Base-by-base conservation (phyloP, 371 early-diverging fungal species). In the Apophysomyces variabilis region DNA sequence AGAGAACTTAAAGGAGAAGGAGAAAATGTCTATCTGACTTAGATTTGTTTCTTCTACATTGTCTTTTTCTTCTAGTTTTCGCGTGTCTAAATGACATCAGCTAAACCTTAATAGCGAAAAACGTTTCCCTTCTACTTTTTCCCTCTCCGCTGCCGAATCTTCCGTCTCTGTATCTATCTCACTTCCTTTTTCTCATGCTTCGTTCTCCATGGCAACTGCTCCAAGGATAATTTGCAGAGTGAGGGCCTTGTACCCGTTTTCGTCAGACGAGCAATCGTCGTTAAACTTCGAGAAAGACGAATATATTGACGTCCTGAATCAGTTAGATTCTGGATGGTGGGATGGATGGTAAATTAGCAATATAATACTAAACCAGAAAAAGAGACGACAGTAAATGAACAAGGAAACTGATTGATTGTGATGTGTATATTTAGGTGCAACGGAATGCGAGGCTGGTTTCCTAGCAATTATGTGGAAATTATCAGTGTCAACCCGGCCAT, bases 301-400 rank as follows among this genome's bases (percentile, higher is more conserved):
- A 66, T 82, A 89, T 58, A 90, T 96, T 65, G 89, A 93, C 69
- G 96, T 96, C 3, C 81, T 93, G 37, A 82, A 89, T 5, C 90
- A 92, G 61, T 88, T 95, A 54, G 89, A 90, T 62, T 88, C 93
- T 8, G 97, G 97, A 13, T 96, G 97, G 97, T 96, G 97, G 97
- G 92, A 96, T 76, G 94, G 93, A 16, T 77, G 74, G 78, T 87
- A 70, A 65, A 59, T 35, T 54, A 50, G 4, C 32, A 16, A 54
- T 54, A 32, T 7, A 21, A 54, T 16, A 39, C 6, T 21, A 21
- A 12, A 65, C 32, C 35, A 35, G 4, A 14, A 38, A 62, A 21
- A 43, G 56, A n/a, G 16, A 14, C 1, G 3, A 18, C 5, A 61
- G 47, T 16, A 8, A 45, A 67, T 18, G 8, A 62, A n/a, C 21